These are phyloP conservation scores for Brettanomyces custersianus DNA, from an alignment of 805 yeast genomes.

Conservation along the genomic window DNA sequence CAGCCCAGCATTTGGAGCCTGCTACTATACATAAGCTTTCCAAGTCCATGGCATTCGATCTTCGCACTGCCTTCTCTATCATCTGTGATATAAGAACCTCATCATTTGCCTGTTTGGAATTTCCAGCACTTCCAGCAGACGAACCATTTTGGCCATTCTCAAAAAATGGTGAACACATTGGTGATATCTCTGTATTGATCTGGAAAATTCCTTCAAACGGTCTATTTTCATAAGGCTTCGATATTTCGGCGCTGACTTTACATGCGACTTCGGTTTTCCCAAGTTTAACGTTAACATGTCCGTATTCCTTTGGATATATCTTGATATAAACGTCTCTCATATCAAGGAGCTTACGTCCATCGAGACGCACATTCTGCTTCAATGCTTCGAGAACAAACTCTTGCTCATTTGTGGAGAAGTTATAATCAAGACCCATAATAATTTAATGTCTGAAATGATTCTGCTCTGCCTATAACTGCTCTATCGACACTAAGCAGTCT, in stretches of 20 bases:
- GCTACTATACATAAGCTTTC: conserved; percentile 88
- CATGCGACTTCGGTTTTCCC: conserved; percentile 71
- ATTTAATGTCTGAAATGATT: background rate
- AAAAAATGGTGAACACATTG: conserved; percentile 83
- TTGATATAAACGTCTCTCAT: conserved; percentile 56
- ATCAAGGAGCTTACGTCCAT: conserved; percentile 58
- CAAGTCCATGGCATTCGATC: conserved; percentile 85
- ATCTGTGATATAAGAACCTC: conserved; percentile 75
- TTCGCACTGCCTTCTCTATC: conserved; percentile 83
- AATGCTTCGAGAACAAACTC: conserved; percentile 55
- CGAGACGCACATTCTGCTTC: conserved; percentile 52
- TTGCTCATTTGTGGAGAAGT: conserved; percentile 55
- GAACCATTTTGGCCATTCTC: conserved; percentile 42
- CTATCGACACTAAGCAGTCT: too few species aligned
- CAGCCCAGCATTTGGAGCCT: conserved; percentile 84
- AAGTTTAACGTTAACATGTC: conserved; percentile 68
- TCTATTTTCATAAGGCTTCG: conserved; percentile 77
- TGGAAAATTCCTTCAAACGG: conserved; percentile 89
- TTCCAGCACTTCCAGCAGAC: conserved; percentile 16
- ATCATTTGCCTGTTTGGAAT: conserved; percentile 50
- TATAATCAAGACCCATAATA: conserved; percentile 54
- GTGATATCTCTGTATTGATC: conserved; percentile 77
- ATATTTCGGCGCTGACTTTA: conserved; percentile 66
- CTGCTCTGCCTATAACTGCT: too few species aligned
- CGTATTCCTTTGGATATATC: conserved; percentile 49